Base-by-base conservation (phyloP, 352 stramenopile species). In the Globisporangium middletonii region DNA sequence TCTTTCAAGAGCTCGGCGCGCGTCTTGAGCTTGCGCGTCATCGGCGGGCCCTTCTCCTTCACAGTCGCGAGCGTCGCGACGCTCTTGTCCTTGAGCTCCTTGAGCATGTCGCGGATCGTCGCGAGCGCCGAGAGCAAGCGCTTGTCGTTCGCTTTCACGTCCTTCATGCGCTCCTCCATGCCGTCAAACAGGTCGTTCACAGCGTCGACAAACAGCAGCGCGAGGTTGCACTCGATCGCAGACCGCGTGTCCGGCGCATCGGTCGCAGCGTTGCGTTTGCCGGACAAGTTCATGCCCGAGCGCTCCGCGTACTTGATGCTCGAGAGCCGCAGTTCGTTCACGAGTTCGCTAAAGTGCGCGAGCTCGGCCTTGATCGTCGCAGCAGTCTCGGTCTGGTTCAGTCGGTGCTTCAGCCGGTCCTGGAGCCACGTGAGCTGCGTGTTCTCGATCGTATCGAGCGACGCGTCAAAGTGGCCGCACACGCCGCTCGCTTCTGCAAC, bases 331-430 rank as follows among this genome's bases (percentile, higher is more conserved):
- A 92, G 75, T 13, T 95, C 83, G 54, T 93, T 95, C 42, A 92
- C 75, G 15, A 95, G 26, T 43, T 86, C 79, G 18, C 79, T 78
- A 67, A 93, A 95, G 53, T 91, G 78, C 15, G 79, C 79, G 43
- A 95, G 51, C 55, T 95, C 85, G 33, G 91, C 72, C 67, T 94
- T 94, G 66, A 94, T 92, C 26, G 85, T 92, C n/a, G 78, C 80
- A 2, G 85, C 79, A 41, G 79, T 90, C 63, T 91, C 80, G 1
- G 78, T 89, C 33, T 75, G 74, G 38, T 83, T 78, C 49, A 92
- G 45, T 2, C 82, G 77, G 48, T 88, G 79, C 44, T 90, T 89
- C 16, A 92, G 59, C 18, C 85, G 77, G 16, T 77, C 59, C 50
- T 92, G 84, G 68, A 92, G 92, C 82, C 83, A 94, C 7, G 71